Evolutionary conservation across 2,329 filamentous ascomycete genomes (phyloP).

Genomic region (Penicillium sp.): DNA sequence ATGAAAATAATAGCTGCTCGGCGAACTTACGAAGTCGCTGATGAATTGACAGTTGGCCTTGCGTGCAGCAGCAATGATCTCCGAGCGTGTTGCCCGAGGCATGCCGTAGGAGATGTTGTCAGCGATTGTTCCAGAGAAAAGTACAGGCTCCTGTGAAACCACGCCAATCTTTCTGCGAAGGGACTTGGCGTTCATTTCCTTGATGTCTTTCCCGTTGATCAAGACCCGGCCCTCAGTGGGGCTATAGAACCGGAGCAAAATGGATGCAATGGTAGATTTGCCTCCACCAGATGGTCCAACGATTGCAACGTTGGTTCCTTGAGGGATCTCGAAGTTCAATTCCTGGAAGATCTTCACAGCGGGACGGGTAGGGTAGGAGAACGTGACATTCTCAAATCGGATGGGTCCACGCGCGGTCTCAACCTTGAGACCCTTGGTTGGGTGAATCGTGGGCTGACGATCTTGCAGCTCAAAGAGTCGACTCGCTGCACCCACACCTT

Average conservation of each 20-base stretch:
- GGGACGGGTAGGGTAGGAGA: constrained; percentile 90
- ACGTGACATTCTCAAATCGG: constrained; percentile 79
- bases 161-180: constrained; percentile 89
- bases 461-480: constrained; percentile 95
- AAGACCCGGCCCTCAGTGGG: constrained; percentile 74
- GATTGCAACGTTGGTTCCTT: constrained; percentile 92
- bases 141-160: constrained; percentile 91
- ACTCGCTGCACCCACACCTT: constrained; percentile 94
- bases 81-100: constrained; percentile 71
- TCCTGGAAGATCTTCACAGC: constrained; percentile 89
- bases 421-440: constrained; percentile 78
- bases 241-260: constrained; percentile 87
- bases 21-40: constrained; percentile 71
- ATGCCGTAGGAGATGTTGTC: constrained; percentile 91
- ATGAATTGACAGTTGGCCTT: constrained; percentile 97
- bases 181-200: constrained; percentile 87
- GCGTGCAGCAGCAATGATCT: constrained; percentile 82
- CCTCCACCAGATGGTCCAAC: constrained; percentile 95
- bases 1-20: not conserved
- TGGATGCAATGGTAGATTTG: constrained; percentile 92
- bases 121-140: constrained; percentile 75
- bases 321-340: constrained; percentile 84
- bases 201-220: constrained; percentile 82
- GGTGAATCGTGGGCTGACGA: constrained; percentile 78
- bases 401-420: constrained; percentile 84